phyloP scores from a whole-genome alignment of 1,284 basidiomycete species.

The Pisolithus thermaeus region DNA sequence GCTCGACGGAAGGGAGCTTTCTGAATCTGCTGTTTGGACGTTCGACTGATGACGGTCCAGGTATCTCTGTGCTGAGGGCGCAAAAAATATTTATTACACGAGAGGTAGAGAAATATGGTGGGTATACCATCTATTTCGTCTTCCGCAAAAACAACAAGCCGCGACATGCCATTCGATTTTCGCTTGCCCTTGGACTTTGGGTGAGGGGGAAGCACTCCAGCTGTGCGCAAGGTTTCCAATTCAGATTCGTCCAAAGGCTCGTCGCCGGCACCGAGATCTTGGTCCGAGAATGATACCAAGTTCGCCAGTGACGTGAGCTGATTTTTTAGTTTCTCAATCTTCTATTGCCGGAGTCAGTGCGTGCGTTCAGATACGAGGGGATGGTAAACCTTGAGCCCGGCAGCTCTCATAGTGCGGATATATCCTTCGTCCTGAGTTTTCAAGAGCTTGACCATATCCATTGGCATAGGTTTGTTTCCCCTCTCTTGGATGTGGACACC shows the following conservation, averaged over 20 bases:
- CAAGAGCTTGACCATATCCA: slow-evolving; percentile 89
- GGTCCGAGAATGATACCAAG: slow-evolving; percentile 22
- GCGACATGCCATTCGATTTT: slow-evolving; percentile 29
- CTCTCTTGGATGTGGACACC: slow-evolving; percentile 86
- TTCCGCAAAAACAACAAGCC: slow-evolving; percentile 74
- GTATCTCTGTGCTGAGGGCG: slow-evolving; percentile 12
- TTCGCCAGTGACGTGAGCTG: slow-evolving; percentile 61
- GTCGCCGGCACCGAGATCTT: slow-evolving; percentile 30
- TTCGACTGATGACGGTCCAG: slow-evolving; percentile 4
- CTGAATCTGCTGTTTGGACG: slow-evolving; percentile 2
- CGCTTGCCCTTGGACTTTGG: slow-evolving; percentile 29
- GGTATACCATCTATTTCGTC: slow-evolving; percentile 56
- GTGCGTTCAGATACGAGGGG: not conserved
- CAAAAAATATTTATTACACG: slow-evolving; percentile 2
- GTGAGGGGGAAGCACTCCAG: slow-evolving; percentile 52
- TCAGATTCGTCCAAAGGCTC: slow-evolving; percentile 60
- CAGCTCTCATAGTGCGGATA: slow-evolving; percentile 76
- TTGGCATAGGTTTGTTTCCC: slow-evolving; percentile 77
- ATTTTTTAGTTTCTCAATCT: slow-evolving; percentile 73
- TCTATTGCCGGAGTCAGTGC: slow-evolving; percentile 37
- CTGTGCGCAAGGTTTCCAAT: slow-evolving; percentile 56
- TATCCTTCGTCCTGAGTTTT: slow-evolving; percentile 98
- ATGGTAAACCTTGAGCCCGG: slow-evolving; percentile 57
- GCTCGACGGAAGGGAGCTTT: not conserved
- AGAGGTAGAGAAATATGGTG: not conserved